Conservation (phyloP, 225 moss, liverwort and hornwort species). For the Bryoerythrophyllum caledonicum region DNA sequence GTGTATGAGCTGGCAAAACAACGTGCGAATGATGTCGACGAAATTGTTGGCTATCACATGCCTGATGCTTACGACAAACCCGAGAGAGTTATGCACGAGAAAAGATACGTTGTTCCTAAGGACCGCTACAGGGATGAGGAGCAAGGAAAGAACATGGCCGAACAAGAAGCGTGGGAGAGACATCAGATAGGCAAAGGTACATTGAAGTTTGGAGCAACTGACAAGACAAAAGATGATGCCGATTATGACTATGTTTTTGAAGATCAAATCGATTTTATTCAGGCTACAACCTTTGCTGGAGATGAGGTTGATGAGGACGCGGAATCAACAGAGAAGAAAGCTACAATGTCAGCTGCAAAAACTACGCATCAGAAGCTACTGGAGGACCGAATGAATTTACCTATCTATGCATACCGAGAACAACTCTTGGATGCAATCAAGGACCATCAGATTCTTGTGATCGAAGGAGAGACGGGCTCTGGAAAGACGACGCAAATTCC, state of each 20-base stretch:
- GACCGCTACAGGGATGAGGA: constrained; percentile 54
- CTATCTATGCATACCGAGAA: neutral
- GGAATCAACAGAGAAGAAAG: too few relatives aligned
- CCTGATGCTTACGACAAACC: constrained; percentile 74
- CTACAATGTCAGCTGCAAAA: neutral
- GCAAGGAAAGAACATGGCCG: neutral
- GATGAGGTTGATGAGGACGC: neutral
- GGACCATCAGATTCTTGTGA: neutral
- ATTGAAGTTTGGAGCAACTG: neutral
- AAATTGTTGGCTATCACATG: constrained; percentile 55
- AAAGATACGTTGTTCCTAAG: constrained; percentile 74
- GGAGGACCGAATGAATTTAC: neutral
- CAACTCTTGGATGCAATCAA: neutral
- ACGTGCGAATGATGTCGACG: constrained; percentile 63
- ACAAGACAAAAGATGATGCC: neutral
- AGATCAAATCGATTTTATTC: neutral
- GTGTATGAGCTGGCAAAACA: constrained; percentile 75
- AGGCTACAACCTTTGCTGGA: neutral
- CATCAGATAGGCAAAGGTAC: neutral
- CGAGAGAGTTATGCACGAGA: constrained; percentile 78
- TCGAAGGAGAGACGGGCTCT: neutral
- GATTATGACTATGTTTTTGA: neutral
- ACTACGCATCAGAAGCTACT: neutral
- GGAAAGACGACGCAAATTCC: too few relatives aligned
- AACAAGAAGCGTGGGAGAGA: neutral